Percentiles rank a stretch among this genome's conserved stretches.
Conservation (phyloP, 352 stramenopile species). For the Aphanomyces stellatus region DNA sequence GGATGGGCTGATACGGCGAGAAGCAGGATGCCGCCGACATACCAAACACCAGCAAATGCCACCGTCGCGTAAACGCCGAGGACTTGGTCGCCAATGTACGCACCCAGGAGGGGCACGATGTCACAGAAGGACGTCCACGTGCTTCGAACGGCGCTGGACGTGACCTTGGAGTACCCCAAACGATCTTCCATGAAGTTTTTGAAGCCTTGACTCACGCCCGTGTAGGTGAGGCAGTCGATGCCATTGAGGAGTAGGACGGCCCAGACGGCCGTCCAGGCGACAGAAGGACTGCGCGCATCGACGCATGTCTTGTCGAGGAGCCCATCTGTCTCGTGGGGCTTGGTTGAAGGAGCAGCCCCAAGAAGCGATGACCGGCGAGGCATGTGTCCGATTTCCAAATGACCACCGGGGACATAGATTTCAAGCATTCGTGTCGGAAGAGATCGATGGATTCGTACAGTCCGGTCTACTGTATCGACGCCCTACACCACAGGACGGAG, state of each 20-base stretch:
- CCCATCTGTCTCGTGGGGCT: too few species aligned
- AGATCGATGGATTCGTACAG: too few species aligned
- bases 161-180: conserved; percentile 64
- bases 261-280: neutral
- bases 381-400: too few species aligned
- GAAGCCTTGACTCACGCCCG: conserved; percentile 75
- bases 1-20: conserved; percentile 57
- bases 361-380: too few species aligned
- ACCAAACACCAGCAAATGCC: conserved; percentile 68
- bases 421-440: too few species aligned
- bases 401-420: too few species aligned
- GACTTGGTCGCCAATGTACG: conserved; percentile 76
- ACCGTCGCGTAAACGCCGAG: conserved; percentile 73
- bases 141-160: conserved; percentile 76
- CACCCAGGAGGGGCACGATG: conserved; percentile 63
- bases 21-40: conserved; percentile 47
- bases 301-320: too few species aligned
- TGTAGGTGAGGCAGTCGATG: conserved; percentile 70
- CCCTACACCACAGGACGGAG: too few species aligned
- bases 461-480: too few species aligned
- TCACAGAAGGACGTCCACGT: conserved; percentile 83
- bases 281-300: too few species aligned
- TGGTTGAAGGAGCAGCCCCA: too few species aligned
- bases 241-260: conserved; percentile 77
- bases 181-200: conserved; percentile 76